A percentile compares a stretch with the other conserved stretches of the same genome.
Conservation (phyloP, 306 rosid species). For the Dalbergia cultrata region DNA sequence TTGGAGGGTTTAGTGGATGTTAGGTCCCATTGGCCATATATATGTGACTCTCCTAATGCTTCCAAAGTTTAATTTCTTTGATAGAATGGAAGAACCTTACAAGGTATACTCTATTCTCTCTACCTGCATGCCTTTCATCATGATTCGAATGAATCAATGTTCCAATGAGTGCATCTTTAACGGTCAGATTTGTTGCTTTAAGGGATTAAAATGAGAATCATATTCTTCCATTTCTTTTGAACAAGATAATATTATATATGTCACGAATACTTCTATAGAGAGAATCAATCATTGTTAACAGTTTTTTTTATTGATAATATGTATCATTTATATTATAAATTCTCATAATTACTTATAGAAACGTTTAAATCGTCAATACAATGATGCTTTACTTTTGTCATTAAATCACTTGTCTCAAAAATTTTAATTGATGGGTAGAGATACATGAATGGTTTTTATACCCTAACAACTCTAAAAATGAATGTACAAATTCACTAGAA, state of each 20-base stretch:
- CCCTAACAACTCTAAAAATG: not conserved
- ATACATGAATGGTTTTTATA: not conserved
- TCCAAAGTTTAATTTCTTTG: conserved; percentile 34
- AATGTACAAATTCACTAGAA: not conserved
- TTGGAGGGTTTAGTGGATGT: conserved; percentile 60
- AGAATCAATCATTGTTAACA: too few relatives aligned
- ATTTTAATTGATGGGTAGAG: too few relatives aligned
- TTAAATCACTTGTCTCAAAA: too few relatives aligned
- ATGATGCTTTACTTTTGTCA: too few relatives aligned
- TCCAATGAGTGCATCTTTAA: conserved; percentile 55
- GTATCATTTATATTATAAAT: not conserved
- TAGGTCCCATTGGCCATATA: conserved; percentile 43
- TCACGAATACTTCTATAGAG: too few relatives aligned
- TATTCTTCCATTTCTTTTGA: conserved; percentile 17
- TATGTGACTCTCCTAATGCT: not conserved
- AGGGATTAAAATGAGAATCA: not conserved
- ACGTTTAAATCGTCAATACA: too few relatives aligned
- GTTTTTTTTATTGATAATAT: too few relatives aligned
- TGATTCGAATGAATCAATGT: conserved; percentile 48
- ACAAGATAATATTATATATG: not conserved
- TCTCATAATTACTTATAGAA: too few relatives aligned
- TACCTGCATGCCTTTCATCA: conserved; percentile 45
- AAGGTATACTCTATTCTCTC: not conserved
- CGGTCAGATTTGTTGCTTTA: not conserved
- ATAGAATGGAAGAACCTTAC: not conserved